Base-by-base conservation (phyloP, 73 alveolate species). In the Paramecium primaurelia region DNA sequence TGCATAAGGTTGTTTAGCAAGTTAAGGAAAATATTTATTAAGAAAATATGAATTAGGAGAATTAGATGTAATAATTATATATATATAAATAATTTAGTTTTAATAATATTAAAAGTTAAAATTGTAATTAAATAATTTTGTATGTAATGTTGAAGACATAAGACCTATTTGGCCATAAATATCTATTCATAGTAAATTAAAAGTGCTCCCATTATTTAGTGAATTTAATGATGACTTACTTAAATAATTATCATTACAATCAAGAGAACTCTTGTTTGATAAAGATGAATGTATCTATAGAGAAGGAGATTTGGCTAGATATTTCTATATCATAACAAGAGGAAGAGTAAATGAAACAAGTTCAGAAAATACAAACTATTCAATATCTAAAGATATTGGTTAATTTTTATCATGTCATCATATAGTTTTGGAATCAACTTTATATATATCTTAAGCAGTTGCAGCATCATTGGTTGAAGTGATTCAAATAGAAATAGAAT, bases 271-370 rank as follows among this genome's bases (percentile, higher is more conserved):
- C 25, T 34, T 89, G 20, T 89, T 89, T 89, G 94, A 89, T 30
- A 89, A 89, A 32, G 94, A 89, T 71, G 71, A 71, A 83, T 71
- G 71, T 14, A 89, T 89, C 14, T 58, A 22, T 49, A 89, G 77
- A 42, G 94, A 89, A 71, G 94, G 94, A 10, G 94, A 89, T 25
- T 71, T 71, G 11, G 86, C 94, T 25, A 71, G 88, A 89, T 73
- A 89, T 83, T 11, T 89, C 20, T 89, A 71, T 34, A 83, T 89
- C n/a, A 89, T 89, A 12, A 89, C 94, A 14, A 89, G 94, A 89
- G 94, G 94, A 12, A 89, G 92, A 71, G 94, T 85, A 11, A 89
- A 59, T 12, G 94, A 89, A 38, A 80, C 77, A 10, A 32, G 59
- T 44, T 71, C 49, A 22, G 30, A 16, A 40, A 14, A 34, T 40